phyloP scores from a whole-genome alignment of 495 filamentous ascomycete genomes.

The Penicillium maclennaniae region DNA sequence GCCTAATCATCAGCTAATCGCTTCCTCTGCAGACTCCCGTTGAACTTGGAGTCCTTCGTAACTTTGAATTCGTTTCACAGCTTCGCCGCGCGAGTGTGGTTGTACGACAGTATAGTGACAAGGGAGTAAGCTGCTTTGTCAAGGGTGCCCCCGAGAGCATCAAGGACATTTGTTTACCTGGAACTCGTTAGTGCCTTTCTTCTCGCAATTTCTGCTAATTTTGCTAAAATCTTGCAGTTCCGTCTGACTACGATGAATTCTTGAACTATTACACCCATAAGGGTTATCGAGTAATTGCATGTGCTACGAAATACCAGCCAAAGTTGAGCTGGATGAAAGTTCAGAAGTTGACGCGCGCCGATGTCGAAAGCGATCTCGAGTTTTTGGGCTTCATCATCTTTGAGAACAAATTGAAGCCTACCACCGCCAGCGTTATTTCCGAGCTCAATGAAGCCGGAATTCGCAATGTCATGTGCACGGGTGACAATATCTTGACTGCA shows the following conservation, averaged over 20 bases:
- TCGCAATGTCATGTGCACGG: slow-evolving; percentile 93
- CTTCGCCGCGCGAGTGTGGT: slow-evolving; percentile 89
- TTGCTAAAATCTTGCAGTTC: slow-evolving; percentile 53
- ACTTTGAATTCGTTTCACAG: slow-evolving; percentile 97
- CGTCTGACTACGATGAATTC: slow-evolving; percentile 82
- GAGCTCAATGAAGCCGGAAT: slow-evolving; percentile 86
- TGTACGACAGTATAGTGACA: slow-evolving; percentile 77
- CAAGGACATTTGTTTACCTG: slow-evolving; percentile 80
- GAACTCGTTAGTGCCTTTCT: slow-evolving; percentile 60
- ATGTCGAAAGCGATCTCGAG: slow-evolving; percentile 76
- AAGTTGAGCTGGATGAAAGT: slow-evolving; percentile 90
- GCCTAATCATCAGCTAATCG: neutral
- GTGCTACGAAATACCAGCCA: slow-evolving; percentile 80
- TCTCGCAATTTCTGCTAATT: neutral
- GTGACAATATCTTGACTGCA: slow-evolving; percentile 96
- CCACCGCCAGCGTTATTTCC: slow-evolving; percentile 69
- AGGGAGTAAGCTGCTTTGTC: slow-evolving; percentile 79
- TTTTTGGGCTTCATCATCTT: slow-evolving; percentile 98
- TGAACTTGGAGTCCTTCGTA: slow-evolving; percentile 81
- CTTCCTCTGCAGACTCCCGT: slow-evolving; percentile 38
- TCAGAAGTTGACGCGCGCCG: slow-evolving; percentile 82
- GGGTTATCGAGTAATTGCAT: slow-evolving; percentile 96
- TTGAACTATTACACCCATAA: slow-evolving; percentile 87
- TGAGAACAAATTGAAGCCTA: slow-evolving; percentile 94
- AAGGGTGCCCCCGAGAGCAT: slow-evolving; percentile 98